Evolutionary conservation across 139 green algal species (phyloP).

Genomic region (Chlamydomonas eustigma): DNA sequence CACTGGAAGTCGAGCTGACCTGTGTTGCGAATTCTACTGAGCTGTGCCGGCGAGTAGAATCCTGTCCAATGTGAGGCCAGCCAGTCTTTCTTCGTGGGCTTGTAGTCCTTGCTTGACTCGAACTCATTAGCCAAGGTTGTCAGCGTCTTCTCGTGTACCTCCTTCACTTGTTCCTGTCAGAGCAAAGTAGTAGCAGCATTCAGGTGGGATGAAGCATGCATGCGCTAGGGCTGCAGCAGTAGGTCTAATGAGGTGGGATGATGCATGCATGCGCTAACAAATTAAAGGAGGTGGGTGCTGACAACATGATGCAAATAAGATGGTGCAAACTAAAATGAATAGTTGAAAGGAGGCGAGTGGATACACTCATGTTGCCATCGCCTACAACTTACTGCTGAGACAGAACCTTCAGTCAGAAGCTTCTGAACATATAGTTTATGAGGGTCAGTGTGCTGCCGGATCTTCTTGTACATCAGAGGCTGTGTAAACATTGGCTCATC

Average conservation of each 20-base stretch:
- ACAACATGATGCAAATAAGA: too few relatives aligned
- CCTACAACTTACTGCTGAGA: constrained; percentile 12
- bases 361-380: too few relatives aligned
- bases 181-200: too few relatives aligned
- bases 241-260: too few relatives aligned
- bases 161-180: constrained; percentile 14
- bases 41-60: constrained; percentile 87
- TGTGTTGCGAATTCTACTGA: constrained; percentile 90
- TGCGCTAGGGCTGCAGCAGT: too few relatives aligned
- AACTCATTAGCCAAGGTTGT: constrained; percentile 75
- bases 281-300: too few relatives aligned
- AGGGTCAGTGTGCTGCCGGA: constrained; percentile 65
- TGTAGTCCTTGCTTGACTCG: constrained; percentile 77
- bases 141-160: constrained; percentile 62
- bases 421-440: constrained; percentile 73
- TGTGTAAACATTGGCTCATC: constrained; percentile 98
- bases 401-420: constrained; percentile 66
- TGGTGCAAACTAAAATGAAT: too few relatives aligned
- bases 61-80: constrained; percentile 83
- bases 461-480: constrained; percentile 93
- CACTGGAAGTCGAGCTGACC: too few relatives aligned
- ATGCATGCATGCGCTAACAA: too few relatives aligned
- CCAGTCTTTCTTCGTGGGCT: constrained; percentile 77
- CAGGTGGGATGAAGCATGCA: too few relatives aligned
- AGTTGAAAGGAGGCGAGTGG: too few relatives aligned